phyloP scores from a whole-genome alignment of 805 yeast genomes.

The Metschnikowia reukaufii region DNA sequence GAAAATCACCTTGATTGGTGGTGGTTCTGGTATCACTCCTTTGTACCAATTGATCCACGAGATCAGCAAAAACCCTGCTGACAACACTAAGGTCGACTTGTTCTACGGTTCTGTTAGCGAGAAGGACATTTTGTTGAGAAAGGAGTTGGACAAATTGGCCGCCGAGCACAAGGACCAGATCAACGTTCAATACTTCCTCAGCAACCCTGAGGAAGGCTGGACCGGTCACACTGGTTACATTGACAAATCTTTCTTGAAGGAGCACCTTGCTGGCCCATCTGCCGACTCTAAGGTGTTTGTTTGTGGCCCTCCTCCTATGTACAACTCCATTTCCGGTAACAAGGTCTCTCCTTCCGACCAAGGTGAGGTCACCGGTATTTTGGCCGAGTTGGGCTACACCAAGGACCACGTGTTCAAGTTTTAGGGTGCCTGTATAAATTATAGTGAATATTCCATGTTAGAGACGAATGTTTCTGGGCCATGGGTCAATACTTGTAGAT shows the following conservation, averaged over 20 bases:
- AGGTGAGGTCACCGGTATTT: slow-evolving; percentile 88
- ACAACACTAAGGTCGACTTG: slow-evolving; percentile 84
- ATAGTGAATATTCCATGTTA: neutral
- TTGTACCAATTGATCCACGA: slow-evolving; percentile 82
- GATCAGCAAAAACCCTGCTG: slow-evolving; percentile 75
- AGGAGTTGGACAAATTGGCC: slow-evolving; percentile 71
- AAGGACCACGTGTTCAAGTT: slow-evolving; percentile 89
- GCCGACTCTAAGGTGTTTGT: slow-evolving; percentile 68
- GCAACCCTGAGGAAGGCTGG: slow-evolving; percentile 53
- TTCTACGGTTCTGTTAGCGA: slow-evolving; percentile 77
- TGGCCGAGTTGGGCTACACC: slow-evolving; percentile 84
- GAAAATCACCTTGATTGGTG: slow-evolving; percentile 81
- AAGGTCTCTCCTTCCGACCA: slow-evolving; percentile 88
- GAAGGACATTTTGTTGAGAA: slow-evolving; percentile 77
- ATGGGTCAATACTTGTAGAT: neutral
- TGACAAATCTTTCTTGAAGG: slow-evolving; percentile 66
- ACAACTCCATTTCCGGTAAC: slow-evolving; percentile 82
- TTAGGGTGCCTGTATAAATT: slow-evolving; percentile 30
- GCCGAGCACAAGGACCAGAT: slow-evolving; percentile 74
- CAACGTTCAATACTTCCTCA: slow-evolving; percentile 75
- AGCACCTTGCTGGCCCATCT: slow-evolving; percentile 62
- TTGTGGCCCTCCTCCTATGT: slow-evolving; percentile 95
- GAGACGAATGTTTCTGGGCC: too few species aligned
- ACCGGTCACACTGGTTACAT: slow-evolving; percentile 73
- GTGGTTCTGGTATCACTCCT: slow-evolving; percentile 97